phyloP scores from a whole-genome alignment of 2,329 filamentous ascomycete species.

The Stagonosporopsis rhizophila region DNA sequence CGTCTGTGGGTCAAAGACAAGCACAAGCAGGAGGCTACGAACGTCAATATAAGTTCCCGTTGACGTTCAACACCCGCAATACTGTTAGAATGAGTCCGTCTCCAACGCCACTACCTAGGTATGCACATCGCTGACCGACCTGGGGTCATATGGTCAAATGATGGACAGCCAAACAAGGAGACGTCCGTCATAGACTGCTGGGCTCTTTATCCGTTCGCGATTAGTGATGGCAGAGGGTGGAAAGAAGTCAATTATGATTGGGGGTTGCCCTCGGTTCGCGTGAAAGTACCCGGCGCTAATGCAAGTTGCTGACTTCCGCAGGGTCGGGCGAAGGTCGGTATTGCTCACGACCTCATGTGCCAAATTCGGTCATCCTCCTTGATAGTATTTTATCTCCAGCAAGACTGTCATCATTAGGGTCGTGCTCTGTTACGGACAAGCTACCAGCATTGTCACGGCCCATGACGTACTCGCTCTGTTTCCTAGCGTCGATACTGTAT shows the following conservation, averaged over 20 bases:
- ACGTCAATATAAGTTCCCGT: neutral
- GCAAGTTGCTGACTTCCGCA: constrained; percentile 1
- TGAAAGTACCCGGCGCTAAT: constrained; percentile 5
- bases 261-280: neutral
- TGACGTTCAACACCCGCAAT: neutral
- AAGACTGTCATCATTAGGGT: neutral
- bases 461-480: no score
- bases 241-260: neutral
- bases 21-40: no score
- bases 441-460: no score
- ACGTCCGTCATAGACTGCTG: neutral
- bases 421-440: no score
- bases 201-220: neutral
- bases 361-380: neutral
- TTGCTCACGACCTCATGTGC: neutral
- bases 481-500: no score
- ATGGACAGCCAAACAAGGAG: neutral
- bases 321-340: neutral
- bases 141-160: neutral
- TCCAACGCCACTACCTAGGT: neutral
- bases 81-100: neutral
- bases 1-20: no score
- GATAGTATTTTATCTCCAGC: neutral
- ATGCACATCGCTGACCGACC: neutral
- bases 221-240: neutral